A percentile compares a stretch with the other conserved stretches of the same genome.
Evolutionary conservation across 78 protist species (phyloP).

Genomic region (Anaeramoeba ignava): DNA sequence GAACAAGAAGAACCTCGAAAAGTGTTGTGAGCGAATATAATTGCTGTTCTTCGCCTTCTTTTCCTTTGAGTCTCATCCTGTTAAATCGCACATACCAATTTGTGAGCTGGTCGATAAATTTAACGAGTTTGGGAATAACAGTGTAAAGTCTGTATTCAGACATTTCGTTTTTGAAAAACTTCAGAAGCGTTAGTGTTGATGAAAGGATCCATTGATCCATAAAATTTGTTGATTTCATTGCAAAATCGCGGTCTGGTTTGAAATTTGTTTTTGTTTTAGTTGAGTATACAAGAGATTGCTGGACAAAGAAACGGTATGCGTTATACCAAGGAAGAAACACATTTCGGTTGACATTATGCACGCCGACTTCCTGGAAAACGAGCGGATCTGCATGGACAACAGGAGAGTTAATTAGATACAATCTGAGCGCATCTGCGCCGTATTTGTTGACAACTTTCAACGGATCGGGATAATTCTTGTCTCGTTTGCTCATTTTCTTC

Average conservation of each 20-base stretch:
- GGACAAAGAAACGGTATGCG: conserved; percentile 75
- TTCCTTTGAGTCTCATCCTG: conserved; percentile 60
- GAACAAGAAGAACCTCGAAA: conserved; percentile 58
- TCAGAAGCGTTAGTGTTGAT: conserved; percentile 46
- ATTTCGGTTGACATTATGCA: conserved; percentile 60
- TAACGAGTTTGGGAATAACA: conserved; percentile 81
- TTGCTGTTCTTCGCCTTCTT: conserved; percentile 38
- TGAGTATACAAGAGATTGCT: no score
- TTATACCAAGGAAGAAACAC: conserved; percentile 93
- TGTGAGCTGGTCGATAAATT: conserved; percentile 74
- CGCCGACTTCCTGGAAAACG: conserved; percentile 68
- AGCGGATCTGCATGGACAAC: conserved; percentile 91
- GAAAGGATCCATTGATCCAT: conserved; percentile 93
- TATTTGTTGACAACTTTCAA: conserved; percentile 51
- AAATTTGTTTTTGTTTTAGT: no score
- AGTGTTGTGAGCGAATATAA: conserved; percentile 45
- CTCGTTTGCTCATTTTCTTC: conserved; percentile 91
- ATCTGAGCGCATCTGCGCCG: conserved; percentile 95
- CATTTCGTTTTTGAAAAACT: conserved; percentile 76
- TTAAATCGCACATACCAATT: conserved; percentile 92
- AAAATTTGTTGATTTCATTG: conserved; percentile 42
- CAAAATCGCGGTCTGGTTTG: conserved; percentile 16
- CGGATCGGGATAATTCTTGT: conserved; percentile 95
- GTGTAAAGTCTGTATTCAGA: conserved; percentile 91
- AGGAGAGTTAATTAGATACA: conserved; percentile 94